phyloP scores from a whole-genome alignment of 208 protist species.

The Leishmania tropica region DNA sequence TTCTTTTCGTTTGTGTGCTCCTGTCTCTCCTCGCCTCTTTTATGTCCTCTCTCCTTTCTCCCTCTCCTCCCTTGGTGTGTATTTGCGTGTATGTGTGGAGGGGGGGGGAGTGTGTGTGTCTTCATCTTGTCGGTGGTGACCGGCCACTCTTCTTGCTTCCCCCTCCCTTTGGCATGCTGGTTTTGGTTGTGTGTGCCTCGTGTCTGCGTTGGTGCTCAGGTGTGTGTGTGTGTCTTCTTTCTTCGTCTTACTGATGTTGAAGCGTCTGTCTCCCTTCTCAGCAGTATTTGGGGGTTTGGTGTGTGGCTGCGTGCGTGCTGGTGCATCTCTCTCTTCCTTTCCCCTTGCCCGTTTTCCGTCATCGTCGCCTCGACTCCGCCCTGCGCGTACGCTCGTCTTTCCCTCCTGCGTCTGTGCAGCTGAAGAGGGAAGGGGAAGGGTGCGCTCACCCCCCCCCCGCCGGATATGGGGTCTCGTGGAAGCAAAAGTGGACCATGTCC shows the following conservation, averaged over 20 bases:
- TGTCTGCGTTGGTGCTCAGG: background rate
- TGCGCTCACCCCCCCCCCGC: no score
- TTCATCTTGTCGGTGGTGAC: background rate
- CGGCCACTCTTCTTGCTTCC: background rate
- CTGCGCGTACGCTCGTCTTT: background rate
- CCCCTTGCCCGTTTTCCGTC: background rate
- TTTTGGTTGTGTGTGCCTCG: background rate
- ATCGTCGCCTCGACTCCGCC: background rate
- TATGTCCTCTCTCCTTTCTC: background rate
- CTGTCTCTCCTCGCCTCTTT: background rate
- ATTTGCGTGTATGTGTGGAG: background rate
- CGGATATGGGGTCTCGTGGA: background rate
- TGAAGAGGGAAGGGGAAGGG: background rate
- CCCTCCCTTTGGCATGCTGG: background rate
- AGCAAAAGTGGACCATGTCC: no score
- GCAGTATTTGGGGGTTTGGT: no score
- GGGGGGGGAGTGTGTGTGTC: background rate
- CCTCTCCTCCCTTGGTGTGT: background rate
- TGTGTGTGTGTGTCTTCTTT: background rate
- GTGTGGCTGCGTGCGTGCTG: background rate
- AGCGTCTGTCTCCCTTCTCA: background rate
- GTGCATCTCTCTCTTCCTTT: background rate
- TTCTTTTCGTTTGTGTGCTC: background rate
- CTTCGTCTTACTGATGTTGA: background rate
- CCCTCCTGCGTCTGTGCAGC: background rate